These are phyloP conservation scores for Citrus inodora DNA, from an alignment of 345 rosid species.

Conservation along the genomic window DNA sequence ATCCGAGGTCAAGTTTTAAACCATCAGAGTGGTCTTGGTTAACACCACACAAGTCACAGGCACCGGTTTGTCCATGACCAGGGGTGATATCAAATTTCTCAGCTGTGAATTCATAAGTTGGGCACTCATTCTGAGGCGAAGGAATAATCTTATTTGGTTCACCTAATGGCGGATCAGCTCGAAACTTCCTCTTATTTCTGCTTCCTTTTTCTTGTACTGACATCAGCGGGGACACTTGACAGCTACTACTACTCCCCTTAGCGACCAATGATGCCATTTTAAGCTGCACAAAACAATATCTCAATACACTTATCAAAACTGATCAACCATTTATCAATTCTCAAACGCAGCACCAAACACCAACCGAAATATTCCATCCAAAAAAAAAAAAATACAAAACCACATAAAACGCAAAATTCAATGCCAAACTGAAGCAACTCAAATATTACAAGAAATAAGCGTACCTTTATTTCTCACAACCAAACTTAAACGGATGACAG, in stretches of 20 bases:
- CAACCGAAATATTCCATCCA: neutral
- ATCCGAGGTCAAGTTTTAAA: conserved; percentile 63
- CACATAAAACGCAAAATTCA: neutral
- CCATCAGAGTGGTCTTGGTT: conserved; percentile 44
- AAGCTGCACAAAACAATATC: conserved; percentile 34
- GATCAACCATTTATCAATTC: conserved; percentile 10
- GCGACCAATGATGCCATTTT: conserved; percentile 64
- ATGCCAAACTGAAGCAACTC: conserved; percentile 6
- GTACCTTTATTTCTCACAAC: conserved; percentile 10
- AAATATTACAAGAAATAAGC: neutral
- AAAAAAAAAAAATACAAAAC: neutral
- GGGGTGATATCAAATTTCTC: conserved; percentile 51
- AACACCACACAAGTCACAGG: conserved; percentile 45
- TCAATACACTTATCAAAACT: conserved; percentile 11
- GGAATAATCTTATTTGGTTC: conserved; percentile 35
- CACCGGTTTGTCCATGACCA: conserved; percentile 35
- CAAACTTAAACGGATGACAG: conserved; percentile 10
- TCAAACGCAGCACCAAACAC: conserved; percentile 10
- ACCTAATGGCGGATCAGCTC: conserved; percentile 69
- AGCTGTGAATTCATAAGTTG: conserved; percentile 59
- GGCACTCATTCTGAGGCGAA: conserved; percentile 36
- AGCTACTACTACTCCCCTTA: conserved; percentile 35
- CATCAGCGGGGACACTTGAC: conserved; percentile 41
- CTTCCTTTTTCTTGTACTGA: conserved; percentile 78
- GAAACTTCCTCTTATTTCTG: conserved; percentile 81